Conservation (phyloP, 2,329 filamentous ascomycete species). For the Phaeosphaeriaceae sp. region DNA sequence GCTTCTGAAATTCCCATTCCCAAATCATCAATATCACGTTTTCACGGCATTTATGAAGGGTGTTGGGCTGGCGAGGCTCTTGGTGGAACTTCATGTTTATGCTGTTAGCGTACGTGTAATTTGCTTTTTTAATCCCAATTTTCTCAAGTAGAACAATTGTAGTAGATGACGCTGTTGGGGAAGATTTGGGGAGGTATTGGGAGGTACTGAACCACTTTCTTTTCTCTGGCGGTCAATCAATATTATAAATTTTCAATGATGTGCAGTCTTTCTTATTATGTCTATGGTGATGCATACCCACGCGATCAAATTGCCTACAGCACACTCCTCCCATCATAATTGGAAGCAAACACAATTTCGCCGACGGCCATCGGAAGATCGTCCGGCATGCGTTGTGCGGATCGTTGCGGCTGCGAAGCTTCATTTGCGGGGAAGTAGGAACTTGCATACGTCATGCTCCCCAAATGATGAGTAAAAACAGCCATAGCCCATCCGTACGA, state of each 20-base stretch:
- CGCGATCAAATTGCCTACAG: not conserved
- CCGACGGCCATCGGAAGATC: not conserved
- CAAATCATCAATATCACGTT: not conserved
- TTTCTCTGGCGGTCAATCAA: not conserved
- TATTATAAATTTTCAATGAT: not conserved
- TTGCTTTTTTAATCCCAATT: not conserved
- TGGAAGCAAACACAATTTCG: not conserved
- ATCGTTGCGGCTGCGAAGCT: conserved; percentile 1
- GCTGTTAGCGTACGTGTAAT: conserved; percentile 9
- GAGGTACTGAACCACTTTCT: conserved; percentile 17
- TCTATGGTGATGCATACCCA: not conserved
- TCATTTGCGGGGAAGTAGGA: conserved; percentile 1
- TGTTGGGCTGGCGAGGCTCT: conserved; percentile 1
- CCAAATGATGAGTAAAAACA: not conserved
- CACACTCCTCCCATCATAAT: too few relatives aligned
- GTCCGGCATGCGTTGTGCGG: not conserved
- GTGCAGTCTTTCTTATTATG: not conserved
- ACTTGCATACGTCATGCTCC: not conserved
- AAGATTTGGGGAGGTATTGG: conserved; percentile 17
- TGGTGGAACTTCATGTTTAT: conserved; percentile 1
- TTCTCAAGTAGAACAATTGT: not conserved
- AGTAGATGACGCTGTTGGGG: conserved; percentile 2
- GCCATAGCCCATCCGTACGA: not conserved
- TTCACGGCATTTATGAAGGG: not conserved
- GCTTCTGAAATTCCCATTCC: not conserved